Conservation (phyloP, 140 eudicot species). For the Cichorium intybus region DNA sequence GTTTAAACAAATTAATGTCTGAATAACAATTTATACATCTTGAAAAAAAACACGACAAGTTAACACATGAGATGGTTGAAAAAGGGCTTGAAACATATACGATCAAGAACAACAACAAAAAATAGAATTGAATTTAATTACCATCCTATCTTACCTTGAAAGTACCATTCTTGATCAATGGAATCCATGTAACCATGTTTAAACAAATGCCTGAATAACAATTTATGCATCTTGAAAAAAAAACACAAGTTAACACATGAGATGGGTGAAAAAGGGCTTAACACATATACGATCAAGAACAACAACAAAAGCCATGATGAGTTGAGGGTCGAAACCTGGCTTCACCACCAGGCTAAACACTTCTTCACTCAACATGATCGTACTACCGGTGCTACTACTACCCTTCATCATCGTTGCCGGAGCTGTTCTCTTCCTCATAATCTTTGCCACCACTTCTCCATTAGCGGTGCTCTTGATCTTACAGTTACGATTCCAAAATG, state of each 20-base stretch:
- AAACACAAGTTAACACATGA: conserved; percentile 22
- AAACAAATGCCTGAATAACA: neutral
- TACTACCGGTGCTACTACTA: conserved; percentile 6
- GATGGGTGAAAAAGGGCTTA: conserved; percentile 32
- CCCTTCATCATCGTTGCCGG: neutral
- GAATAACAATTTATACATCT: neutral
- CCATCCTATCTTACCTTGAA: neutral
- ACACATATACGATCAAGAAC: conserved; percentile 43
- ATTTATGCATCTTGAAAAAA: neutral
- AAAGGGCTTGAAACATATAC: conserved; percentile 36
- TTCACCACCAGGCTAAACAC: conserved; percentile 36
- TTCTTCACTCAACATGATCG: conserved; percentile 35
- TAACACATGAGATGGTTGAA: conserved; percentile 32
- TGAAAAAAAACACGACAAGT: neutral
- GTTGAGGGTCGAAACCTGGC: conserved; percentile 35
- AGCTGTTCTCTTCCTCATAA: conserved; percentile 27
- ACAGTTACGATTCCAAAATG: conserved; percentile 42
- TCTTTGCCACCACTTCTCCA: conserved; percentile 36
- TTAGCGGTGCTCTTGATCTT: conserved; percentile 22
- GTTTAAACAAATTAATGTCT: neutral
- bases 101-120: conserved; percentile 40
- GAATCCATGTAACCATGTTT: neutral
- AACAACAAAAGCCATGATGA: conserved; percentile 43
- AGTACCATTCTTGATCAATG: neutral
- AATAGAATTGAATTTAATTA: too few relatives aligned